Conservation (phyloP, 2,329 filamentous ascomycete species). For the Setomelanomma holmii region DNA sequence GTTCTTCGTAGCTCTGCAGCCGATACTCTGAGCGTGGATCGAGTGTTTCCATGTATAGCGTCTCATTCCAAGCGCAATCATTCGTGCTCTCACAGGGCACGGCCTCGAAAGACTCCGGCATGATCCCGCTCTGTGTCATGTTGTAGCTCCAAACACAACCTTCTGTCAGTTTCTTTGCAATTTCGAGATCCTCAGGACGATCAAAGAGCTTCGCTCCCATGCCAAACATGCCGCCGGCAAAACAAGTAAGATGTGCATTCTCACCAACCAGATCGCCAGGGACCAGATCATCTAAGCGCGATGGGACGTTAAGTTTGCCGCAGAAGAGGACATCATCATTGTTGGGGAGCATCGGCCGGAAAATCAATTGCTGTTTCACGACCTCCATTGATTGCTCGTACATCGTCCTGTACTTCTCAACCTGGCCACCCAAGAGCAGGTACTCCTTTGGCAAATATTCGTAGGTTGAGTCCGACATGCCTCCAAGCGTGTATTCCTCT, state of each 20-base stretch:
- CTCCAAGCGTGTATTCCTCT: slow-evolving; percentile 53
- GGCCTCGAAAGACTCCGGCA: slow-evolving; percentile 66
- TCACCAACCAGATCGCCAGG: slow-evolving; percentile 41
- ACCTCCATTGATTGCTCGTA: slow-evolving; percentile 62
- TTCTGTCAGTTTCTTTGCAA: slow-evolving; percentile 65
- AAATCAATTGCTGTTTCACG: slow-evolving; percentile 57
- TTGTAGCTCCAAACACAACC: slow-evolving; percentile 71
- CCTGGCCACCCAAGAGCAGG: slow-evolving; percentile 55
- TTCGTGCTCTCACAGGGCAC: slow-evolving; percentile 54
- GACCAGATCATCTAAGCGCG: slow-evolving; percentile 28
- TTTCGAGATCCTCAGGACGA: slow-evolving; percentile 60
- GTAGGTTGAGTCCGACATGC: slow-evolving; percentile 51
- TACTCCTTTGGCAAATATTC: slow-evolving; percentile 58
- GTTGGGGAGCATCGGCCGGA: slow-evolving; percentile 58
- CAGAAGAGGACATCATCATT: slow-evolving; percentile 55
- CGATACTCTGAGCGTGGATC: slow-evolving; percentile 44
- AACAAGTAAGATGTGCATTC: slow-evolving; percentile 72
- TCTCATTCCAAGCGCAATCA: slow-evolving; percentile 55
- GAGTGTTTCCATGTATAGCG: slow-evolving; percentile 51
- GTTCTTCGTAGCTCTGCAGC: slow-evolving; percentile 30
- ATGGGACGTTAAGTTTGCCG: slow-evolving; percentile 47
- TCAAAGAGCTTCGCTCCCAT: slow-evolving; percentile 69
- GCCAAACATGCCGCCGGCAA: slow-evolving; percentile 73
- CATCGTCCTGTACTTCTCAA: slow-evolving; percentile 58
- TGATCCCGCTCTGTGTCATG: slow-evolving; percentile 64